A percentile compares a stretch with the other conserved stretches of the same genome.
Conservation (phyloP, 1,284 basidiomycete species). For the Boletus semigastroideus region DNA sequence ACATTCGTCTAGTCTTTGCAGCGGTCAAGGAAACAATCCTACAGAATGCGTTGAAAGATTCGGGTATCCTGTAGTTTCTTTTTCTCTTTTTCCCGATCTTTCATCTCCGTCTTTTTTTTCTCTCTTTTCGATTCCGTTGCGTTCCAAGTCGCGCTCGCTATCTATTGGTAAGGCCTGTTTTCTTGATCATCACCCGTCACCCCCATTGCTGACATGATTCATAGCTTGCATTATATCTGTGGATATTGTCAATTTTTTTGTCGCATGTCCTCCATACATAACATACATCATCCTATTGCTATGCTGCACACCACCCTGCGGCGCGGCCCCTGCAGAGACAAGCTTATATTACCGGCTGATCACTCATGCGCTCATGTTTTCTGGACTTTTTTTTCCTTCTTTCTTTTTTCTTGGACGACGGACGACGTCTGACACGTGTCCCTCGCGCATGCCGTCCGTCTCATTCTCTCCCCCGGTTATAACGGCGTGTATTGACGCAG, state of each 20-base stretch:
- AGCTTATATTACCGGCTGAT: not conserved
- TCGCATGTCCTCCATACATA: slow-evolving; percentile 26
- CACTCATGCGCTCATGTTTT: not conserved
- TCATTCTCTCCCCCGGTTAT: not conserved
- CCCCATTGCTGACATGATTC: slow-evolving; percentile 1
- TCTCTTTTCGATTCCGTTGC: slow-evolving; percentile 1
- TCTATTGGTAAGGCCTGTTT: slow-evolving; percentile 25
- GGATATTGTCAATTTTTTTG: slow-evolving; percentile 27
- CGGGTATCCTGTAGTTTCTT: slow-evolving; percentile 59
- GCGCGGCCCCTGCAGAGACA: not conserved
- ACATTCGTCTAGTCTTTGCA: slow-evolving; percentile 90
- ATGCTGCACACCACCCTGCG: not conserved
- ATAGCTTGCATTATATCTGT: slow-evolving; percentile 34
- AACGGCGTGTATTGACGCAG: too few species aligned
- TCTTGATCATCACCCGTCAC: not conserved
- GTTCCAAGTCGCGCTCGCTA: slow-evolving; percentile 16
- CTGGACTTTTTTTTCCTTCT: not conserved
- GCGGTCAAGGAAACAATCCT: slow-evolving; percentile 98
- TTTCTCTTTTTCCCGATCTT: not conserved
- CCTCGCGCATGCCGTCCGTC: not conserved
- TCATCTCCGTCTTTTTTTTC: not conserved
- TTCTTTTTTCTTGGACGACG: not conserved
- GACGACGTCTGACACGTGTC: not conserved
- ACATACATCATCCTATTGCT: slow-evolving; percentile 32
- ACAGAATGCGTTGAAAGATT: slow-evolving; percentile 84